A percentile compares a stretch with the other conserved stretches of the same genome.
Evolutionary conservation across 306 rosid species (phyloP).

Genomic region (Casuarina cunninghamiana): DNA sequence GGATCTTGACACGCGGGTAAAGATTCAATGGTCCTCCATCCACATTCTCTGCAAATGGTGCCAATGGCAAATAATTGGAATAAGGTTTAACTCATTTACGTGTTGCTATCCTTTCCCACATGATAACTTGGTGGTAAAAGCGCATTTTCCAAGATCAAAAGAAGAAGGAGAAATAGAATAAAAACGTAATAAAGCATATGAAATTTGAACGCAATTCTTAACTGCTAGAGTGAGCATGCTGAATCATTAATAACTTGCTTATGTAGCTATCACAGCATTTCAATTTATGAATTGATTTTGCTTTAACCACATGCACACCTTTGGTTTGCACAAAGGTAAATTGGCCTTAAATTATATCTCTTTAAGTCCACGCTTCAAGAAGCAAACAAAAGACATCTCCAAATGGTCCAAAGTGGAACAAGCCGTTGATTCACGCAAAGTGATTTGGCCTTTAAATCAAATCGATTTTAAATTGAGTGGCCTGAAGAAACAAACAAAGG

Average conservation of each 20-base stretch:
- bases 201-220: neutral
- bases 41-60: constrained; percentile 69
- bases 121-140: neutral
- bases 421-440: neutral
- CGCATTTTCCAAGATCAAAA: neutral
- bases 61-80: constrained; percentile 15
- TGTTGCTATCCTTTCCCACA: constrained; percentile 16
- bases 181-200: neutral
- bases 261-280: neutral
- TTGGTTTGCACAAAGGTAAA: too few species aligned
- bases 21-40: constrained; percentile 70
- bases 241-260: neutral
- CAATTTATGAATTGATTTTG: neutral
- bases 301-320: neutral
- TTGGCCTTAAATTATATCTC: too few species aligned
- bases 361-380: too few species aligned
- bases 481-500: neutral
- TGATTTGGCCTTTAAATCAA: neutral
- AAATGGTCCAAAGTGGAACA: too few species aligned
- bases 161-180: neutral
- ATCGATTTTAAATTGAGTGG: neutral
- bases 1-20: constrained; percentile 70
- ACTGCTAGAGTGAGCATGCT: neutral
- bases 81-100: neutral
- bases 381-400: too few species aligned